These are phyloP conservation scores for Endogone sp. DNA, from an alignment of 192 early-diverging fungal genomes.

Conservation along the genomic window DNA sequence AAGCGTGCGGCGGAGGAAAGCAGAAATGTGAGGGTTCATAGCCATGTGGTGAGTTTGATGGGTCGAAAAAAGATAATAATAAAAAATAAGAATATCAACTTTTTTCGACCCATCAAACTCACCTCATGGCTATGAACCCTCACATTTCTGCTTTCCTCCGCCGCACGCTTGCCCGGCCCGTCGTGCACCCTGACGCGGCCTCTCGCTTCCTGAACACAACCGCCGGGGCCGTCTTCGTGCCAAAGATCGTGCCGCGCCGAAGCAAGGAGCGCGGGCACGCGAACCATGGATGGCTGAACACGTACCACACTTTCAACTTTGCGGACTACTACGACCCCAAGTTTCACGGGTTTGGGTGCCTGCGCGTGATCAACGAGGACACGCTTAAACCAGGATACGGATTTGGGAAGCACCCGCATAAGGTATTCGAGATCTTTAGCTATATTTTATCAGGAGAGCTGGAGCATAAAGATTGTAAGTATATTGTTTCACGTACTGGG, in stretches of 20 bases:
- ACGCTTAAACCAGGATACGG: conserved; percentile 24
- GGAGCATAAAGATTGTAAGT: conserved; percentile 34
- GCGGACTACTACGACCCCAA: conserved; percentile 35
- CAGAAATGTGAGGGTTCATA: not conserved
- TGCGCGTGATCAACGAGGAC: conserved; percentile 45
- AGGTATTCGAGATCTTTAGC: conserved; percentile 37
- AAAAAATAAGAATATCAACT: not conserved
- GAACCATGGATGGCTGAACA: conserved; percentile 35
- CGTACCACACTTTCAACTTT: conserved; percentile 43
- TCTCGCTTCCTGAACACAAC: not conserved
- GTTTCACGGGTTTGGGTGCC: conserved; percentile 22
- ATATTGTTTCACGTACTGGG: not conserved
- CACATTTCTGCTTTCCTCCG: not conserved
- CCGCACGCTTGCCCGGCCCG: not conserved
- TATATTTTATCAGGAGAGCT: conserved; percentile 38
- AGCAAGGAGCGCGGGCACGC: conserved; percentile 23
- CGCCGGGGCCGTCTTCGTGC: not conserved
- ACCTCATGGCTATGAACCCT: not conserved
- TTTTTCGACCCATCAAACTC: not conserved
- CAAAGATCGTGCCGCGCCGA: conserved; percentile 13
- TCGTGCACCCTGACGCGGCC: not conserved
- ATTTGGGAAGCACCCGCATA: conserved; percentile 38
- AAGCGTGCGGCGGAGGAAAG: not conserved
- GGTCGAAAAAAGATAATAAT: not conserved
- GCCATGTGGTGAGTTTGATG: not conserved